Evolutionary conservation across 2,329 filamentous ascomycete species (phyloP).

Genomic region (Talaromyces sp.): DNA sequence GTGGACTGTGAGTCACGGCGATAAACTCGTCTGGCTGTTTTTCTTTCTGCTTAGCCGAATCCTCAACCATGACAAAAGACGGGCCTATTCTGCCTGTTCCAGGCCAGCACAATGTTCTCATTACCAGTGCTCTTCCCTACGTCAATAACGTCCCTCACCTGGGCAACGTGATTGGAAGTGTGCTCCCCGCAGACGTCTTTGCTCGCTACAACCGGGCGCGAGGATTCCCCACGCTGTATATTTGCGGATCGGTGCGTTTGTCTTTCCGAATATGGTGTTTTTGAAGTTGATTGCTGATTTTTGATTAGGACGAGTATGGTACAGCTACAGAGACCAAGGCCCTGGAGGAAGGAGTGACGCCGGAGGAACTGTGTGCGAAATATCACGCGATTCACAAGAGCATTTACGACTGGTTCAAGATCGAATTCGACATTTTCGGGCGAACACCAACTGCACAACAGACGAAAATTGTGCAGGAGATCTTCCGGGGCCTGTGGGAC

Average conservation of each 20-base stretch:
- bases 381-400: constrained; percentile 86
- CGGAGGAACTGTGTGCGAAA: constrained; percentile 81
- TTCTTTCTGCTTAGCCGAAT: not conserved
- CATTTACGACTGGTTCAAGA: constrained; percentile 94
- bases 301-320: constrained; percentile 71
- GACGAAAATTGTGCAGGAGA: constrained; percentile 86
- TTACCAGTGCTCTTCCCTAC: constrained; percentile 88
- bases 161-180: constrained; percentile 81
- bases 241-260: constrained; percentile 61
- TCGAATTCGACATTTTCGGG: constrained; percentile 91
- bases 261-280: not conserved
- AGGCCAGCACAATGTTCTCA: constrained; percentile 79
- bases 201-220: constrained; percentile 48
- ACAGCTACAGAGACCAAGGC: constrained; percentile 96
- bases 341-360: constrained; percentile 76
- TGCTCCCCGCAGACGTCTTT: constrained; percentile 84
- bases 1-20: not conserved
- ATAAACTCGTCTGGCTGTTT: not conserved
- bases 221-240: constrained; percentile 67
- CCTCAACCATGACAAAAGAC: constrained; percentile 6
- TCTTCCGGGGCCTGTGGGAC: constrained; percentile 80
- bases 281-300: not conserved
- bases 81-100: constrained; percentile 54
- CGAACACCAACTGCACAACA: constrained; percentile 84
- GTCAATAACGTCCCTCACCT: constrained; percentile 76